phyloP scores from a whole-genome alignment of 371 early-diverging fungal genomes.

The Apophysomyces elegans region DNA sequence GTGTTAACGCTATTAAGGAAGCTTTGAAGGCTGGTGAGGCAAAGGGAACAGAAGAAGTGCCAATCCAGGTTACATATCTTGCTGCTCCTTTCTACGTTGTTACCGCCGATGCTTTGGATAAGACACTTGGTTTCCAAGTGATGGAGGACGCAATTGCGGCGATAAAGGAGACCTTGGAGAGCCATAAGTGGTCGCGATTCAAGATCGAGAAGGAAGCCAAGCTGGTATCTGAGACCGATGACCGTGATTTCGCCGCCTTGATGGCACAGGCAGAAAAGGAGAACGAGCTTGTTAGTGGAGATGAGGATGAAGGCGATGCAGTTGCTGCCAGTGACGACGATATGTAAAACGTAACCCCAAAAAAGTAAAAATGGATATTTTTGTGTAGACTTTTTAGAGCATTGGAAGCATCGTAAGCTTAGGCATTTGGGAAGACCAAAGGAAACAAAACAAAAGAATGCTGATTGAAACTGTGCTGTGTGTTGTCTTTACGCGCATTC shows the following conservation, averaged over 20 bases:
- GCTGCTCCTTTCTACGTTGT: conserved; percentile 97
- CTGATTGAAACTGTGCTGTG: no score
- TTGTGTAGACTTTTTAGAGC: conserved; percentile 2
- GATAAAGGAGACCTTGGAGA: conserved; percentile 82
- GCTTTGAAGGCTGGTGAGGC: conserved; percentile 93
- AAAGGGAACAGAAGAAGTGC: conserved; percentile 81
- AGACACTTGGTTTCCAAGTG: conserved; percentile 81
- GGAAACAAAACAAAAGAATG: no score
- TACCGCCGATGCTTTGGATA: conserved; percentile 88
- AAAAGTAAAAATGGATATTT: conserved; percentile 13
- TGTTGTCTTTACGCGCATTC: no score
- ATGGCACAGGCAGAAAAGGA: conserved; percentile 94
- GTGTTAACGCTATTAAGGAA: conserved; percentile 96
- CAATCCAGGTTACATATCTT: conserved; percentile 77
- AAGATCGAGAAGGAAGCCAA: conserved; percentile 84
- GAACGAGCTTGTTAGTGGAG: conserved; percentile 94
- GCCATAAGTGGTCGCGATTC: conserved; percentile 60
- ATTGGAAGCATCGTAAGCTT: no score
- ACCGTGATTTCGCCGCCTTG: conserved; percentile 90
- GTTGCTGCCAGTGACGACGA: conserved; percentile 66
- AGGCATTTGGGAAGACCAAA: no score
- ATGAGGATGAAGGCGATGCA: conserved; percentile 81
- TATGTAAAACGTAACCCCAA: conserved; percentile 32
- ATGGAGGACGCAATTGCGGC: conserved; percentile 88
- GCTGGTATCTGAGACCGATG: conserved; percentile 95